Evolutionary conservation across 495 filamentous ascomycete genomes (phyloP).

Genomic region (Chaetomium cochliodes): DNA sequence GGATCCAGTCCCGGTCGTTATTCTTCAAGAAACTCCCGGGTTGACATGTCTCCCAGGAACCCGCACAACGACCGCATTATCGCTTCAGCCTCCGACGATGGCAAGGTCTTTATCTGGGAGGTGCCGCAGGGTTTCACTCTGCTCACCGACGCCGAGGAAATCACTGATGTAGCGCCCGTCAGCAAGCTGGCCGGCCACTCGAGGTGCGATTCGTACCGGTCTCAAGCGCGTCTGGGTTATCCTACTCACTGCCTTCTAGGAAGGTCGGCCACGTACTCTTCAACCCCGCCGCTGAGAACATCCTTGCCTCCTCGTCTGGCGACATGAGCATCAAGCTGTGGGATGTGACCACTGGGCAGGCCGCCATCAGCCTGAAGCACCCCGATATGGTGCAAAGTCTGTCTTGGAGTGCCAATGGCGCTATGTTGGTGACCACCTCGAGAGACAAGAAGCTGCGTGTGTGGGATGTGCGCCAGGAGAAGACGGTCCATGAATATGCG

Average conservation of each 20-base stretch:
- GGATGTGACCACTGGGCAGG: conserved; percentile 81
- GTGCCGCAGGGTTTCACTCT: conserved; percentile 88
- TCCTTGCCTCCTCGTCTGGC: conserved; percentile 92
- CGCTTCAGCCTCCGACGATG: conserved; percentile 93
- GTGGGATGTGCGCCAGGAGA: conserved; percentile 95
- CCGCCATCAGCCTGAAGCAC: conserved; percentile 73
- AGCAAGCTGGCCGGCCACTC: conserved; percentile 76
- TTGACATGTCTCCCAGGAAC: conserved; percentile 59
- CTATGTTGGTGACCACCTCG: conserved; percentile 86
- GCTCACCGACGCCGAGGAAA: conserved; percentile 77
- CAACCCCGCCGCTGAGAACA: conserved; percentile 93
- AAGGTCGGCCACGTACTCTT: conserved; percentile 97
- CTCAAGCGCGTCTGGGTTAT: background rate
- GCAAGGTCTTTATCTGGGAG: conserved; percentile 93
- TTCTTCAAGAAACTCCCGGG: conserved; percentile 32
- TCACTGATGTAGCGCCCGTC: conserved; percentile 74
- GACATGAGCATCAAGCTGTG: conserved; percentile 94
- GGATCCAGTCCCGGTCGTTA: background rate
- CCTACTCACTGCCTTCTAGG: conserved; percentile 46
- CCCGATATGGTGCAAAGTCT: conserved; percentile 90
- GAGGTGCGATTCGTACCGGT: conserved; percentile 38
- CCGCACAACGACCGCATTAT: conserved; percentile 93
- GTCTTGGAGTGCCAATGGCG: conserved; percentile 92
- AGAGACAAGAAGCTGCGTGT: conserved; percentile 97
- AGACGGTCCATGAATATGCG: conserved; percentile 74